Conservation (phyloP, 164 flowering plant species). For the Chimonanthus salicifolius region DNA sequence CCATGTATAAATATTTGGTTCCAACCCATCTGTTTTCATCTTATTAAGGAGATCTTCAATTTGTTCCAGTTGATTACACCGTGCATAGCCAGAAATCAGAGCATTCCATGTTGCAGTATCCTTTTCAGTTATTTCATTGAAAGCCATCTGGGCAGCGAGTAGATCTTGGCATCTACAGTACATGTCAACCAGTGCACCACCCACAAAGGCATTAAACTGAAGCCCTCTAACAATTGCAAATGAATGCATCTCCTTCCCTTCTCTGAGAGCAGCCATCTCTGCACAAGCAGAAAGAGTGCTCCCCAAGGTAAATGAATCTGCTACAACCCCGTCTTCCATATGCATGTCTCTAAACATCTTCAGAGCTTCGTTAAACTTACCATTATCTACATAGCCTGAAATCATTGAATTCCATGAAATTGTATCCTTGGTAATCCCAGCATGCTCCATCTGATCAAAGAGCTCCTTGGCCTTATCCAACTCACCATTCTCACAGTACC, state of each 20-base stretch:
- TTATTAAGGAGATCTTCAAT: constrained; percentile 28
- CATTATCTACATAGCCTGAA: constrained; percentile 56
- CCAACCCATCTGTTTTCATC: constrained; percentile 50
- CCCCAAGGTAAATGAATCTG: constrained; percentile 57
- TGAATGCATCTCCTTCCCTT: constrained; percentile 62
- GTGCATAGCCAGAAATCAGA: constrained; percentile 59
- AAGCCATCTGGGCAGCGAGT: constrained; percentile 43
- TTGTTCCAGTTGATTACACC: constrained; percentile 29
- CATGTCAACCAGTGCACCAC: constrained; percentile 66
- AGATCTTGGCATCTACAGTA: constrained; percentile 43
- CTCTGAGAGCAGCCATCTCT: constrained; percentile 29
- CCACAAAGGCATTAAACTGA: constrained; percentile 44
- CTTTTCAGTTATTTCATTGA: constrained; percentile 39
- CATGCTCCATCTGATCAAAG: constrained; percentile 48
- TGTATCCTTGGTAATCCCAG: constrained; percentile 37
- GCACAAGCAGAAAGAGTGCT: constrained; percentile 61
- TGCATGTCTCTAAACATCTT: constrained; percentile 34
- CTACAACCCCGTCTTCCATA: constrained; percentile 34
- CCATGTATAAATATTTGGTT: constrained; percentile 58
- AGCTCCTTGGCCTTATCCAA: constrained; percentile 40
- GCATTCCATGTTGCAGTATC: constrained; percentile 62
- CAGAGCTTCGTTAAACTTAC: constrained; percentile 44
- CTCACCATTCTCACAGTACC: constrained; percentile 55
- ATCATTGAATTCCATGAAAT: constrained; percentile 76
- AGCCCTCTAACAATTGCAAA: constrained; percentile 45